phyloP scores from a whole-genome alignment of 2,329 filamentous ascomycete genomes.

The Penicillium verrucosum region DNA sequence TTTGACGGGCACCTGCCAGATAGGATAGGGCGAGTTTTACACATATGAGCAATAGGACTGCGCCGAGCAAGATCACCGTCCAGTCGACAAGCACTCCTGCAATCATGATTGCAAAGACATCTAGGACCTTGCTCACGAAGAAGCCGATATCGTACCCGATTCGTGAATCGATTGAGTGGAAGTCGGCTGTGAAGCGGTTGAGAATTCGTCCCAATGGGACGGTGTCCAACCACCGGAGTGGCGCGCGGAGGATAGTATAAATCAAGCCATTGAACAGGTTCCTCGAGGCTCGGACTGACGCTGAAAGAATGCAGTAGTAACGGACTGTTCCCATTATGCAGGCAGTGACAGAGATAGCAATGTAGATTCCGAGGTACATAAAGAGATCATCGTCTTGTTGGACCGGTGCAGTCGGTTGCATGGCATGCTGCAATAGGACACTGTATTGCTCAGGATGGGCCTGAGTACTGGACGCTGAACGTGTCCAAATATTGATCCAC shows the following conservation, averaged over 20 bases:
- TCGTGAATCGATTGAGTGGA: constrained; percentile 67
- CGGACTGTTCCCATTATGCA: constrained; percentile 60
- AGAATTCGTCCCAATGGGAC: constrained; percentile 72
- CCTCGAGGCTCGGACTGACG: constrained; percentile 66
- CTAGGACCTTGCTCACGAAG: constrained; percentile 58
- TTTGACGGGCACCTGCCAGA: constrained; percentile 67
- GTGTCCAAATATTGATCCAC: constrained; percentile 50
- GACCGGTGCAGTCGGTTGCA: not conserved
- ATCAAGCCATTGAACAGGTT: constrained; percentile 66
- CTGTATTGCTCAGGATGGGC: constrained; percentile 15
- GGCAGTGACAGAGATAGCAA: constrained; percentile 56
- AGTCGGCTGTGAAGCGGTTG: constrained; percentile 76
- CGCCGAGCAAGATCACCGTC: constrained; percentile 61
- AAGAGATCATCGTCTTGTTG: constrained; percentile 33
- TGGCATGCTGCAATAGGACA: constrained; percentile 17
- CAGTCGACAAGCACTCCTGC: constrained; percentile 58
- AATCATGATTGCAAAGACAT: constrained; percentile 63
- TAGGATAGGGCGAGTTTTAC: constrained; percentile 51
- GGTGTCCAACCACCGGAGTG: constrained; percentile 76
- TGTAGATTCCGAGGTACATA: constrained; percentile 68
- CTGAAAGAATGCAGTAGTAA: constrained; percentile 62
- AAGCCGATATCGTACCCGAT: constrained; percentile 63
- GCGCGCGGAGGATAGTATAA: constrained; percentile 66
- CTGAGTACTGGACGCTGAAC: constrained; percentile 26
- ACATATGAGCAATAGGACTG: constrained; percentile 57